Evolutionary conservation across 345 rosid species (phyloP).

Genomic region (Xanthoceras sorbifolium): DNA sequence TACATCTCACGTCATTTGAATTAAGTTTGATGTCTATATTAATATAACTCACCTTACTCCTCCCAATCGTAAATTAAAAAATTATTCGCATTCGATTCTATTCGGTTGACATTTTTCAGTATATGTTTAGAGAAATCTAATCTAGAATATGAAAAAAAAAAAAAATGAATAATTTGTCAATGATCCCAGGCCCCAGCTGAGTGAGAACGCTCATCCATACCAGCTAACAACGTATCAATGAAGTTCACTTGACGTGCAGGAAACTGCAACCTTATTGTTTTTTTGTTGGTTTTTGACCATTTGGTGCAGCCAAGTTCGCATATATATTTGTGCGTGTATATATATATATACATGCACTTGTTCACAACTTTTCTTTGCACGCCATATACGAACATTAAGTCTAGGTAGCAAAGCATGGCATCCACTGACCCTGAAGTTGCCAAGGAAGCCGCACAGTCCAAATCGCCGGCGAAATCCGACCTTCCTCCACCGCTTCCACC

Average conservation of each 20-base stretch:
- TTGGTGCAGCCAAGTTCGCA: neutral
- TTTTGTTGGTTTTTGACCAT: neutral
- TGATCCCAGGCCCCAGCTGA: neutral
- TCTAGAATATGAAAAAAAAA: neutral
- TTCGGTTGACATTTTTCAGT: neutral
- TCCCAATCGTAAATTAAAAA: too few relatives aligned
- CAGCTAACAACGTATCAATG: neutral
- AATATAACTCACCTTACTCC: too few relatives aligned
- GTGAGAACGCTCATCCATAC: neutral
- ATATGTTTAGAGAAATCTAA: too few relatives aligned
- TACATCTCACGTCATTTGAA: too few relatives aligned
- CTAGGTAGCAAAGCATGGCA: slow-evolving; percentile 36
- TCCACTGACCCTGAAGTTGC: neutral
- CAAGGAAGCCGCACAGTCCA: slow-evolving; percentile 31
- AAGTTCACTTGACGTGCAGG: neutral
- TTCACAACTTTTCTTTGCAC: neutral
- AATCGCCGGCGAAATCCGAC: slow-evolving; percentile 2
- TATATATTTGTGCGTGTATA: neutral
- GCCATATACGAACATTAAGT: too few relatives aligned
- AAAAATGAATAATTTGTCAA: neutral
- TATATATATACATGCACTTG: neutral
- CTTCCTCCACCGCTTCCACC: slow-evolving; percentile 24
- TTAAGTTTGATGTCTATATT: too few relatives aligned
- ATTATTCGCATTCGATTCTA: neutral
- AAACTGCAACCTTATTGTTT: neutral